Base-by-base conservation (phyloP, 192 early-diverging fungal species). In the Rhizophagus prolifer region DNA sequence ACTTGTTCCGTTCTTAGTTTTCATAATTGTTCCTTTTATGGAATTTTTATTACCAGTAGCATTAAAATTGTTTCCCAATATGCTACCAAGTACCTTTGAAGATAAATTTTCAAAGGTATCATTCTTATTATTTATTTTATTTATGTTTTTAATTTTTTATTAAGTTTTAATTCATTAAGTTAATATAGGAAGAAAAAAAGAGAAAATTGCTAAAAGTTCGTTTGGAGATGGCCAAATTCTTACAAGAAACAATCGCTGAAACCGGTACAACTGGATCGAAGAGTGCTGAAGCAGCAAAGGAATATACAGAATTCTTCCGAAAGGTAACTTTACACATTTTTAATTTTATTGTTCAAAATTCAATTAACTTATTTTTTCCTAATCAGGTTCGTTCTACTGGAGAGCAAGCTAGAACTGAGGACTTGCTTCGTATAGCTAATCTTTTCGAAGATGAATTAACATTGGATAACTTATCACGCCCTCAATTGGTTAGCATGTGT, bases 51-150 rank as follows among this genome's bases (percentile, higher is more conserved):
- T 98, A 46, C 97, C 97, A 13, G 88, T 98, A 36, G 88, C 94
- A 9, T 83, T 98, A 63, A 92, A 94, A 81, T 83, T 98, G 61
- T 98, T 97, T 90, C 97, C 97, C 26, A 94, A 95, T 78, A 97
- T 98, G 95, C 81, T 98, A 46, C 97, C 97, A 12, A 93, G 91
- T 71, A 98, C 97, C 6, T 98, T 96, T 85, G 95, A 97, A 82
- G 91, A 92, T 88, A 93, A 94, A 84, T 95, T 88, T 82, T 85
- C 86, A 71, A 89, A 91, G 83, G 91, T 92, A 81, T 74, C 4
- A 10, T 74, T 44, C 38, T 38, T 61, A 9, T n/a, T 26, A 25
- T 46, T 26, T 2, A 14, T 30, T 14, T 28, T 30, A 65, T 30
- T 64, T 65, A 3, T 14, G 6, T 28, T 64, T 31, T 34, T 2